Evolutionary conservation across 139 green algal genomes (phyloP).

Genomic region (Trebouxia sp.): DNA sequence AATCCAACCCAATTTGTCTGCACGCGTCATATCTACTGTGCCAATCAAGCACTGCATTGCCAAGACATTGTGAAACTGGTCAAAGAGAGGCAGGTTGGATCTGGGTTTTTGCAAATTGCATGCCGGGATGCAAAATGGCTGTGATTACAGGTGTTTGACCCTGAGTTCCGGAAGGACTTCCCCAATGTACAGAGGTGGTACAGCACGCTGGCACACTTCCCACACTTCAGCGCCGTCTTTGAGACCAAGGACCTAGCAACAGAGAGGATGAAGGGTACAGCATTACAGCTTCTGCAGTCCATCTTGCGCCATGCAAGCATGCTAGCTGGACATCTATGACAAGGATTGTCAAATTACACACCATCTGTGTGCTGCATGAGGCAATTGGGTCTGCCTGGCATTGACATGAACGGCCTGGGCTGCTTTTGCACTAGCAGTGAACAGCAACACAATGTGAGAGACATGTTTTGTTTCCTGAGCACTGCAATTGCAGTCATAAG

Average conservation of each 20-base stretch:
- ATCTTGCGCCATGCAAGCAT: not conserved
- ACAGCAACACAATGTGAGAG: not conserved
- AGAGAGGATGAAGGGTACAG: slow-evolving; percentile 27
- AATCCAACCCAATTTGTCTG: not conserved
- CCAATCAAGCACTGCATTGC: not conserved
- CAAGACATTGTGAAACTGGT: not conserved
- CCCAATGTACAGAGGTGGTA: slow-evolving; percentile 62
- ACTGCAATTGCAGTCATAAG: not conserved
- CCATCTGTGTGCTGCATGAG: not conserved
- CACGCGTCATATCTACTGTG: not conserved
- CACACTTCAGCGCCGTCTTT: slow-evolving; percentile 53
- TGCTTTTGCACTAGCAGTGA: not conserved
- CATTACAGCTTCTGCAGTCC: not conserved
- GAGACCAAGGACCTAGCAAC: slow-evolving; percentile 29
- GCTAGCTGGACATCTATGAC: not conserved
- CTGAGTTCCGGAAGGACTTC: slow-evolving; percentile 46
- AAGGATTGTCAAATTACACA: not conserved
- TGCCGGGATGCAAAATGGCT: not conserved
- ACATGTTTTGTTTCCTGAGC: not conserved
- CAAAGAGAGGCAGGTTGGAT: not conserved
- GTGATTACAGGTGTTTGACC: slow-evolving; percentile 42
- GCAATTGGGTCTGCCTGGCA: not conserved
- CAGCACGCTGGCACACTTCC: slow-evolving; percentile 57
- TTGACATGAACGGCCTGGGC: not conserved
- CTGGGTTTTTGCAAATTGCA: not conserved